A percentile compares a stretch with the other conserved stretches of the same genome.
Evolutionary conservation across 2,329 filamentous ascomycete species (phyloP).

Genomic region (Pezicula radicicola): DNA sequence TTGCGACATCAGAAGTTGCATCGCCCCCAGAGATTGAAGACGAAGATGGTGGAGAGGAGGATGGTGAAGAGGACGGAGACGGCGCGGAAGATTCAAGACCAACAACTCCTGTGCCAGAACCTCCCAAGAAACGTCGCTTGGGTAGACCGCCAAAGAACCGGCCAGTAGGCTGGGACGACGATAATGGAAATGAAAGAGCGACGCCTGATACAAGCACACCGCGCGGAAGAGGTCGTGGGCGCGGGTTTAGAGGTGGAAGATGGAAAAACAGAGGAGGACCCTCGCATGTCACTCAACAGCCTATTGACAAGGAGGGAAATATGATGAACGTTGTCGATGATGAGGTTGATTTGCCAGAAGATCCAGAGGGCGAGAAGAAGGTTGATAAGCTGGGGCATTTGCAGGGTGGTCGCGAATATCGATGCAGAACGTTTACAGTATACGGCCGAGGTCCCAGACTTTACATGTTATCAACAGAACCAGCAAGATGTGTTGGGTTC

Average conservation of each 20-base stretch:
- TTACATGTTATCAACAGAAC: slow-evolving; percentile 98
- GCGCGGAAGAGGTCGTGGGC: slow-evolving; percentile 60
- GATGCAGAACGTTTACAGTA: slow-evolving; percentile 93
- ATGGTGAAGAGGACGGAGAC: slow-evolving; percentile 43
- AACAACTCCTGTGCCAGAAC: slow-evolving; percentile 28
- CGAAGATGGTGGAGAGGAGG: slow-evolving; percentile 43
- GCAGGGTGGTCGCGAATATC: slow-evolving; percentile 82
- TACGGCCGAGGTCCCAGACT: slow-evolving; percentile 77
- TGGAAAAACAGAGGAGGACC: slow-evolving; percentile 67
- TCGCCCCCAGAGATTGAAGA: slow-evolving; percentile 29
- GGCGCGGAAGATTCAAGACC: slow-evolving; percentile 45
- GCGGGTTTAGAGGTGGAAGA: slow-evolving; percentile 52
- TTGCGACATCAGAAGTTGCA: slow-evolving; percentile 24
- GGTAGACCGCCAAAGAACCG: slow-evolving; percentile 84
- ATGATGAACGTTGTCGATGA: slow-evolving; percentile 88
- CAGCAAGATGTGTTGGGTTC: slow-evolving; percentile 94
- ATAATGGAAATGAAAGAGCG: slow-evolving; percentile 40
- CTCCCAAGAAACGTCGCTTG: slow-evolving; percentile 71
- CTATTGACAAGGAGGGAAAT: slow-evolving; percentile 91
- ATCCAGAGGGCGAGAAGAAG: slow-evolving; percentile 86
- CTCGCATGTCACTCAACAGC: slow-evolving; percentile 75
- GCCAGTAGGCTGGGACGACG: slow-evolving; percentile 71
- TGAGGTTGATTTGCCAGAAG: slow-evolving; percentile 84
- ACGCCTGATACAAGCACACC: slow-evolving; percentile 43
- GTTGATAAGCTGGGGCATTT: slow-evolving; percentile 88